These are phyloP conservation scores for Gossypium gossypioides DNA, from an alignment of 441 rosid genomes.

Conservation along the genomic window DNA sequence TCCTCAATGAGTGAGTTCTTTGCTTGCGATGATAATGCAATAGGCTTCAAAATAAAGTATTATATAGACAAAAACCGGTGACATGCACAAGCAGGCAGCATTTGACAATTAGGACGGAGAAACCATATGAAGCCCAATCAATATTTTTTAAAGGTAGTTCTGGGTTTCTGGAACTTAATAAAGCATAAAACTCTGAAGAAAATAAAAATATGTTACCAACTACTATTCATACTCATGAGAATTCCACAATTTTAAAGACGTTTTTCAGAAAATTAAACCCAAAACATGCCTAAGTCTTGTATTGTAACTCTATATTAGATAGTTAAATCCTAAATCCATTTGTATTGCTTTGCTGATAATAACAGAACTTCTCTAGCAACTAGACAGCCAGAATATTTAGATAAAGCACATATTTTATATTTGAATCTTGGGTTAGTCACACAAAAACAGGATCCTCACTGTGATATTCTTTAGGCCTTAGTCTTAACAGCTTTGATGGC, in stretches of 20 bases:
- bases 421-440: neutral
- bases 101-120: neutral
- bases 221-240: neutral
- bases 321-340: neutral
- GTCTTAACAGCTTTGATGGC: neutral
- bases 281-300: neutral
- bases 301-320: neutral
- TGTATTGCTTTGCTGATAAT: neutral
- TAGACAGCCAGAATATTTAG: neutral
- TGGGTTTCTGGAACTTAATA: neutral
- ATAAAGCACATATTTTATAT: neutral
- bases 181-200: neutral
- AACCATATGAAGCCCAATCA: neutral
- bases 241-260: neutral
- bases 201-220: neutral
- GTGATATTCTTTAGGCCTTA: neutral
- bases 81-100: neutral
- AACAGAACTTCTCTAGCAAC: neutral
- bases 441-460: neutral
- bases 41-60: conserved; percentile 3
- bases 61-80: neutral
- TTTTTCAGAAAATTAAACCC: neutral
- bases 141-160: neutral
- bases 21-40: neutral
- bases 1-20: neutral